These are phyloP conservation scores for Aspergillus baeticus DNA, from an alignment of 495 filamentous ascomycete species.

Conservation along the genomic window DNA sequence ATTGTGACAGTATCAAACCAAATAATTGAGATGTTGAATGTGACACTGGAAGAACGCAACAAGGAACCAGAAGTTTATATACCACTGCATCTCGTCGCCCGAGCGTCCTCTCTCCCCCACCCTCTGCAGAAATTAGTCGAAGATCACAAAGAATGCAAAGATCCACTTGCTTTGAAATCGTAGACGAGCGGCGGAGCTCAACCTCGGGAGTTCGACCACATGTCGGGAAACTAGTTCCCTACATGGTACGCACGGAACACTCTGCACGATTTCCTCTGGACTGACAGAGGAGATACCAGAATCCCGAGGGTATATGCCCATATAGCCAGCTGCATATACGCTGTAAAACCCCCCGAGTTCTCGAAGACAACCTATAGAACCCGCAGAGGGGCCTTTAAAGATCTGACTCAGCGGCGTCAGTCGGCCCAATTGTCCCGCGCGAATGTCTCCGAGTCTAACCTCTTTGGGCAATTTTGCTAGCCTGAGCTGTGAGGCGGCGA, in stretches of 20 bases:
- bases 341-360: too few relatives aligned
- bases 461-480: neutral
- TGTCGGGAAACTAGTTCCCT: too few relatives aligned
- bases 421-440: neutral
- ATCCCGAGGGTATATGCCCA: too few relatives aligned
- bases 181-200: neutral
- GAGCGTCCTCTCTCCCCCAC: neutral
- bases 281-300: too few relatives aligned
- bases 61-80: neutral
- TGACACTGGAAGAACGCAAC: neutral
- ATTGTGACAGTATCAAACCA: neutral
- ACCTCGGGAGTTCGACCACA: neutral
- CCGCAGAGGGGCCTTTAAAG: too few relatives aligned
- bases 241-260: too few relatives aligned
- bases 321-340: too few relatives aligned
- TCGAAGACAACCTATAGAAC: too few relatives aligned
- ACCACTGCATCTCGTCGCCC: neutral
- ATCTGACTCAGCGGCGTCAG: neutral
- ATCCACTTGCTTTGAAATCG: conserved; percentile 13
- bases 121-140: neutral
- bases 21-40: neutral
- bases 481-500: neutral
- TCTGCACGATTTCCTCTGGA: too few relatives aligned
- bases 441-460: conserved; percentile 2
- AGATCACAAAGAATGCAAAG: neutral